Evolutionary conservation across 179 eudicot genomes (phyloP).

Genomic region (Sideroxylon spinosum): DNA sequence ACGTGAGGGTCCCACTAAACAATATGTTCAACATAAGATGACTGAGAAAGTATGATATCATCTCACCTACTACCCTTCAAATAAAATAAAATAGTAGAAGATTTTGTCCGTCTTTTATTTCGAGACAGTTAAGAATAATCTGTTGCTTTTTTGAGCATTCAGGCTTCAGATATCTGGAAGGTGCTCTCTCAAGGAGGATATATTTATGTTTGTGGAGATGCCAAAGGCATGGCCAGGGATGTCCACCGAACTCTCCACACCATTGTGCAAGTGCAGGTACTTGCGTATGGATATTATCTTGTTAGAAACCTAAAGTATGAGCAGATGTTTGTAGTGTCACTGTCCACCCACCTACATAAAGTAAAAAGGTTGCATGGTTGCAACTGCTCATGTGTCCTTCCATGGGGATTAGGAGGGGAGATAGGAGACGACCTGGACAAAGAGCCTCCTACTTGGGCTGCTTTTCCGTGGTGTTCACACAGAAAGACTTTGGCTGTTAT

Average conservation of each 20-base stretch:
- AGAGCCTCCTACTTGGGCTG: too few species aligned
- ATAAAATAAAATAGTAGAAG: neutral
- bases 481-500: neutral
- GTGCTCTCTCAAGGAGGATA: constrained; percentile 70
- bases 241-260: constrained; percentile 88
- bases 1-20: constrained; percentile 76
- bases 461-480: too few species aligned
- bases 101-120: neutral
- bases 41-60: constrained; percentile 45
- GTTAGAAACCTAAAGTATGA: neutral
- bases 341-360: neutral
- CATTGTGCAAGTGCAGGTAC: constrained; percentile 85
- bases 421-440: neutral
- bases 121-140: neutral
- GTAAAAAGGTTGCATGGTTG: too few species aligned
- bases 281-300: neutral
- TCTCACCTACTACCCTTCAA: neutral
- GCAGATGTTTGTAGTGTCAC: neutral
- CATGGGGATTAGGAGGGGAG: neutral
- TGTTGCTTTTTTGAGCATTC: neutral
- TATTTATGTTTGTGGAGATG: constrained; percentile 89
- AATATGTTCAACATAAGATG: constrained; percentile 85
- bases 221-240: constrained; percentile 97
- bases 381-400: neutral
- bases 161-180: constrained; percentile 76